phyloP scores from a whole-genome alignment of 2,329 filamentous ascomycete genomes.

The Huntiella savannae region DNA sequence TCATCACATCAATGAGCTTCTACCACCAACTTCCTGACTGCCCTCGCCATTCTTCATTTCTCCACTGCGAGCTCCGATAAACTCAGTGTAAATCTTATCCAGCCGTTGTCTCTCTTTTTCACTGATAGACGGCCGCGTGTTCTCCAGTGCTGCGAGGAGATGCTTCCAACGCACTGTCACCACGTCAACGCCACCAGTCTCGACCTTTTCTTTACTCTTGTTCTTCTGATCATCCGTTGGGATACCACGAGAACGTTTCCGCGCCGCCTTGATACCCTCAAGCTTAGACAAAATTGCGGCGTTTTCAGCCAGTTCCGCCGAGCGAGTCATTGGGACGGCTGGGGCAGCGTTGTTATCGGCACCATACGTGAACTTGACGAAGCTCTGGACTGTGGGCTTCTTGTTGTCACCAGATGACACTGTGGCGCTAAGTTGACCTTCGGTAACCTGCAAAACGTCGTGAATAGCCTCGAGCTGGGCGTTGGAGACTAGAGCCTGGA shows the following conservation, averaged over 20 bases:
- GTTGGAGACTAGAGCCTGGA: constrained; percentile 90
- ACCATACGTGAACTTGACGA: constrained; percentile 74
- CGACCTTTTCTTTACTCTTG: neutral
- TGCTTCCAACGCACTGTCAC: constrained; percentile 75
- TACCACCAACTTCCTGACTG: constrained; percentile 75
- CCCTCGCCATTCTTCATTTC: constrained; percentile 91
- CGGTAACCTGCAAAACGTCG: constrained; percentile 53
- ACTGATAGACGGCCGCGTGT: constrained; percentile 68
- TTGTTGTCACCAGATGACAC: constrained; percentile 18
- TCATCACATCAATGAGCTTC: constrained; percentile 74
- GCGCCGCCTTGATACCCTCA: constrained; percentile 53
- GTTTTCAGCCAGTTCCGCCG: constrained; percentile 48
- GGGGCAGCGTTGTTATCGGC: constrained; percentile 27
- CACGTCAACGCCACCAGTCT: constrained; percentile 24
- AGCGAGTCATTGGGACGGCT: constrained; percentile 28
- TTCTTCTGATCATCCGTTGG: constrained; percentile 12
- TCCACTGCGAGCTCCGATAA: constrained; percentile 78
- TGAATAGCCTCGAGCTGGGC: constrained; percentile 95
- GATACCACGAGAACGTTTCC: constrained; percentile 22
- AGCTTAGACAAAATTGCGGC: constrained; percentile 68
- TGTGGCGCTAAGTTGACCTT: constrained; percentile 19
- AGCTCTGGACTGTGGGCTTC: constrained; percentile 26
- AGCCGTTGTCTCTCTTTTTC: constrained; percentile 55
- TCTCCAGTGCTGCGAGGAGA: constrained; percentile 55
- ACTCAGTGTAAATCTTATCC: constrained; percentile 72